A percentile compares a stretch with the other conserved stretches of the same genome.
phyloP scores from a whole-genome alignment of 1,284 basidiomycete genomes.

The Fomes fomentarius region DNA sequence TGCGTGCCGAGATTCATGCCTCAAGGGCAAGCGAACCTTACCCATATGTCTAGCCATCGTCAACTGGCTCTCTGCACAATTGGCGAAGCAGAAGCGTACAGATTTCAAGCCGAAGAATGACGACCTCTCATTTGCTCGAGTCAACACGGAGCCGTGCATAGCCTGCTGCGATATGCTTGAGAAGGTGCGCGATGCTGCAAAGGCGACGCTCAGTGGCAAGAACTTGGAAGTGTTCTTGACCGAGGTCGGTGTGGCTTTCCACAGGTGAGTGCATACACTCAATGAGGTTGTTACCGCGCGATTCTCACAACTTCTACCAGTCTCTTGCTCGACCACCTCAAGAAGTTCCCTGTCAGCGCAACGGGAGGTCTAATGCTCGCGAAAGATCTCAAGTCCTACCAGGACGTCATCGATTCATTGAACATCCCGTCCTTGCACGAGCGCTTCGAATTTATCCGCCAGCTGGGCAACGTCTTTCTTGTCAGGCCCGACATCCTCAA shows the following conservation, averaged over 20 bases:
- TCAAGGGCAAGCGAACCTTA: not conserved
- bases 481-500: conserved; percentile 92
- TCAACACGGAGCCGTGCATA: conserved; percentile 96
- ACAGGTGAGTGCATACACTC: conserved; percentile 57
- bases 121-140: conserved; percentile 90
- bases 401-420: conserved; percentile 87
- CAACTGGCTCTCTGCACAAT: conserved; percentile 69
- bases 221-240: conserved; percentile 92
- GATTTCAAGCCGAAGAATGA: conserved; percentile 98
- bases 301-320: conserved; percentile 42
- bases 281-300: not conserved
- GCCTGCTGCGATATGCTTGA: conserved; percentile 87
- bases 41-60: conserved; percentile 54
- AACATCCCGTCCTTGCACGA: conserved; percentile 84
- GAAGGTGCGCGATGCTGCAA: conserved; percentile 76
- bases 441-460: conserved; percentile 97
- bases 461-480: conserved; percentile 97
- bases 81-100: conserved; percentile 93
- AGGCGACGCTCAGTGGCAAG: conserved; percentile 83
- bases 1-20: conserved; percentile 38
- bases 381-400: conserved; percentile 97
- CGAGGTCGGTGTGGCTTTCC: conserved; percentile 94
- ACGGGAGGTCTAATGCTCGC: conserved; percentile 98
- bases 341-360: conserved; percentile 95
- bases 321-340: conserved; percentile 91